Percentiles rank a stretch among this genome's conserved stretches.
Evolutionary conservation across 345 rosid species (phyloP).

Genomic region (Pistacia vera): DNA sequence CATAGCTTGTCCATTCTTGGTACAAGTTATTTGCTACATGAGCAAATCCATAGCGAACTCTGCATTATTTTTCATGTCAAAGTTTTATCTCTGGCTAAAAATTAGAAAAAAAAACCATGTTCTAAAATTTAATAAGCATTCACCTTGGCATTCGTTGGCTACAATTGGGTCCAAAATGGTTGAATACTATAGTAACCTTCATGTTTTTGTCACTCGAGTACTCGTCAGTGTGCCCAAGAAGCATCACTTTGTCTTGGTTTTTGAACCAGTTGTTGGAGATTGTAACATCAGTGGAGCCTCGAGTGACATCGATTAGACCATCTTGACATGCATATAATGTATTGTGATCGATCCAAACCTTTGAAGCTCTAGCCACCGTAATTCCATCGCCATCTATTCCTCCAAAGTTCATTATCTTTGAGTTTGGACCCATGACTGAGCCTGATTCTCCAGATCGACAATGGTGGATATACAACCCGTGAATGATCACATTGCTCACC

Average conservation of each 20-base stretch:
- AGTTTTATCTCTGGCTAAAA: too few relatives aligned
- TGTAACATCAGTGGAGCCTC: conserved; percentile 60
- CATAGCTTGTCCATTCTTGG: conserved; percentile 81
- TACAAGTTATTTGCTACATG: conserved; percentile 74
- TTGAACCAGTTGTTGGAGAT: conserved; percentile 77
- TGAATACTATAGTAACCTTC: conserved; percentile 49
- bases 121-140: too few relatives aligned
- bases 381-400: conserved; percentile 69
- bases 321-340: conserved; percentile 55
- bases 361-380: conserved; percentile 50
- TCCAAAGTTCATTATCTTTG: conserved; percentile 45
- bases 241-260: conserved; percentile 88
- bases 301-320: conserved; percentile 67
- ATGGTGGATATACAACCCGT: too few relatives aligned
- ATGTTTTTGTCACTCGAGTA: neutral
- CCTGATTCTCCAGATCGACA: too few relatives aligned
- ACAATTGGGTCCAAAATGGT: conserved; percentile 85
- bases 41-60: conserved; percentile 69
- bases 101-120: conserved; percentile 1
- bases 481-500: too few relatives aligned
- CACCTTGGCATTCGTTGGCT: conserved; percentile 90
- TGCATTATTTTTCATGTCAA: neutral
- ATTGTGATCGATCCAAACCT: conserved; percentile 80
- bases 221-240: conserved; percentile 78
- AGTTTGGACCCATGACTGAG: conserved; percentile 25